Evolutionary conservation across 2,329 filamentous ascomycete species (phyloP).

Genomic region (Paracamarosporium sp.): DNA sequence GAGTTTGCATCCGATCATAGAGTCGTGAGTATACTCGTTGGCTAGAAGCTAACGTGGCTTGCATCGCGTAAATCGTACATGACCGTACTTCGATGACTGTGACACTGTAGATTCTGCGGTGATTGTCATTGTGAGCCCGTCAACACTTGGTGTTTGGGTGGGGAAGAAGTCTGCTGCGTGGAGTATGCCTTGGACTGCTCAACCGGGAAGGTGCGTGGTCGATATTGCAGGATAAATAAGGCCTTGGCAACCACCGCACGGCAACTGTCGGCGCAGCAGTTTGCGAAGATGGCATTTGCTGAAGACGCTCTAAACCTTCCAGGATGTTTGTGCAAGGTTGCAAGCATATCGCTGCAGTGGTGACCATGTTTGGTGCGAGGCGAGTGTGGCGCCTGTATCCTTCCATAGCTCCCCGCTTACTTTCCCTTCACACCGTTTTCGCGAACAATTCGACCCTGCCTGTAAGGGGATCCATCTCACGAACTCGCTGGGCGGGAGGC

Average conservation of each 20-base stretch:
- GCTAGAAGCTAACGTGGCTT: neutral
- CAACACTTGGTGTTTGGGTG: neutral
- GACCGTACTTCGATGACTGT: too few species aligned
- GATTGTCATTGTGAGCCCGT: neutral
- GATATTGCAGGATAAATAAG: conserved; percentile 10
- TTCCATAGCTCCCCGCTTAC: neutral
- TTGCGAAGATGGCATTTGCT: neutral
- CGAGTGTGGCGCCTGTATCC: neutral
- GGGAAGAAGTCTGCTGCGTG: neutral
- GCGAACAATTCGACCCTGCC: too few species aligned
- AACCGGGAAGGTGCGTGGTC: conserved; percentile 6
- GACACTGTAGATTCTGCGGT: neutral
- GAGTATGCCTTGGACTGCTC: neutral
- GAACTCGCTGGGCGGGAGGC: too few species aligned
- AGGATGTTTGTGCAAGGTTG: neutral
- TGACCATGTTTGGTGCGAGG: neutral
- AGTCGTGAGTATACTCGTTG: neutral
- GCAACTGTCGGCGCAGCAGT: neutral
- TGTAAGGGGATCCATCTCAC: too few species aligned
- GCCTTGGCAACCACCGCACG: conserved; percentile 1
- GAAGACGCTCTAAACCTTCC: neutral
- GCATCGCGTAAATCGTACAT: neutral
- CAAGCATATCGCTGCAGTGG: neutral
- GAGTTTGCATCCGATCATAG: neutral
- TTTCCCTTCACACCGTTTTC: neutral